Evolutionary conservation across 768 basidiomycete species (phyloP).

Genomic region (Scleroderma bovista): DNA sequence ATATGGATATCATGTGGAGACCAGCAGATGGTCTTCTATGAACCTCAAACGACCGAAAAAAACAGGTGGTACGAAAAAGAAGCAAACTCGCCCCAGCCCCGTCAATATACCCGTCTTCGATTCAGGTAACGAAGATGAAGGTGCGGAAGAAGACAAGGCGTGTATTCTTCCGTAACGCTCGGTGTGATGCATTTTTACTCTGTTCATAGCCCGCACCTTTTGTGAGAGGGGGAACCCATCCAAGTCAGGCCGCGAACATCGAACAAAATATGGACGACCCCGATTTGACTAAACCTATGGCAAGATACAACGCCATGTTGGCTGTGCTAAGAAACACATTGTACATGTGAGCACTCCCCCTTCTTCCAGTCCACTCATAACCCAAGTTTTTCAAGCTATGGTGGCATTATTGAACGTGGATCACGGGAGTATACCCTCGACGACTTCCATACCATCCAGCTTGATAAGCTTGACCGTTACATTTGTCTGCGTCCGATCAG

Average conservation of each 20-base stretch:
- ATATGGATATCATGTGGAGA: conserved; percentile 72
- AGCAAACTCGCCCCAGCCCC: conserved; percentile 15
- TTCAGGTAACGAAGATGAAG: conserved; percentile 13
- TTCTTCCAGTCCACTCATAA: not conserved
- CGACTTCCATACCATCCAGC: conserved; percentile 74
- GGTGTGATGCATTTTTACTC: not conserved
- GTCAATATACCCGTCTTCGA: conserved; percentile 2
- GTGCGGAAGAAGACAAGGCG: conserved; percentile 13
- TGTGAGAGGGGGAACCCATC: not conserved
- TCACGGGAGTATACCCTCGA: conserved; percentile 84
- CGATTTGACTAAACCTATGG: conserved; percentile 52
- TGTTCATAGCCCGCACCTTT: not conserved
- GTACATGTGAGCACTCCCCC: conserved; percentile 58
- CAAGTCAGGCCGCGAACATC: conserved; percentile 13
- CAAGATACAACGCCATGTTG: conserved; percentile 86
- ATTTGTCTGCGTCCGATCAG: conserved; percentile 66
- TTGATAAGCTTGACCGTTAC: conserved; percentile 83
- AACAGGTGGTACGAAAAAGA: conserved; percentile 38
- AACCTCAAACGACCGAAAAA: conserved; percentile 55
- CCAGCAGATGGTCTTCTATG: conserved; percentile 76
- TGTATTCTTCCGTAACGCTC: not conserved
- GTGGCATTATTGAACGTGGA: conserved; percentile 82
- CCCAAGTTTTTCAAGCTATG: conserved; percentile 50
- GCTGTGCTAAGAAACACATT: conserved; percentile 79
- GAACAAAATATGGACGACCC: conserved; percentile 63